Evolutionary conservation across 495 filamentous ascomycete genomes (phyloP).

Genomic region (Aspergillus ellipticus): DNA sequence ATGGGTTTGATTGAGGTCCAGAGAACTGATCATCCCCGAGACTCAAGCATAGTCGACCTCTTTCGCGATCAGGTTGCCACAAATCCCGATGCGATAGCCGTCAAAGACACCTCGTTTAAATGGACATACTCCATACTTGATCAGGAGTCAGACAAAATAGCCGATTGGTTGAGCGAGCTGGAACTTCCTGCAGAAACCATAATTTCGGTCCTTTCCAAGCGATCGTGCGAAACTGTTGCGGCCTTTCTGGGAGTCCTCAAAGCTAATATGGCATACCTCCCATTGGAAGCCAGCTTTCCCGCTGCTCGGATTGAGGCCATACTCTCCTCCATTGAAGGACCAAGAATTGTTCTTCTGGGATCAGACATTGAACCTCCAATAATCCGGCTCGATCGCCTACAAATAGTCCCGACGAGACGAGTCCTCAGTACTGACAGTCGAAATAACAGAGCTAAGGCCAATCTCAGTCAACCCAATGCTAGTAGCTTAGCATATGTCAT

Average conservation of each 20-base stretch:
- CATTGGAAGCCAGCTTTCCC: neutral
- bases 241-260: constrained; percentile 4
- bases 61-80: neutral
- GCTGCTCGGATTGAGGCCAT: neutral
- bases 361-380: neutral
- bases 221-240: constrained; percentile 1
- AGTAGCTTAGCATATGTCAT: constrained; percentile 3
- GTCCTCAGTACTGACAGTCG: neutral
- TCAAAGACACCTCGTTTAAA: neutral
- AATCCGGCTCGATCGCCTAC: neutral
- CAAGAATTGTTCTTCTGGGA: constrained; percentile 1
- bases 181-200: neutral
- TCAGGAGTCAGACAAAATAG: neutral
- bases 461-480: neutral
- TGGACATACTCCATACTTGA: neutral
- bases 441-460: neutral
- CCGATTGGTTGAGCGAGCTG: neutral
- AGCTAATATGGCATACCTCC: neutral
- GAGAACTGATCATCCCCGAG: neutral
- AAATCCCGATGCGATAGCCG: neutral
- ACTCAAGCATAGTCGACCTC: constrained; percentile 1
- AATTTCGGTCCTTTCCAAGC: neutral
- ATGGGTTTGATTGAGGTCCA: neutral
- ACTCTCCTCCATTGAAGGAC: neutral
- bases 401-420: neutral